Evolutionary conservation across 768 basidiomycete genomes (phyloP).

Genomic region (Kwoniella pini): DNA sequence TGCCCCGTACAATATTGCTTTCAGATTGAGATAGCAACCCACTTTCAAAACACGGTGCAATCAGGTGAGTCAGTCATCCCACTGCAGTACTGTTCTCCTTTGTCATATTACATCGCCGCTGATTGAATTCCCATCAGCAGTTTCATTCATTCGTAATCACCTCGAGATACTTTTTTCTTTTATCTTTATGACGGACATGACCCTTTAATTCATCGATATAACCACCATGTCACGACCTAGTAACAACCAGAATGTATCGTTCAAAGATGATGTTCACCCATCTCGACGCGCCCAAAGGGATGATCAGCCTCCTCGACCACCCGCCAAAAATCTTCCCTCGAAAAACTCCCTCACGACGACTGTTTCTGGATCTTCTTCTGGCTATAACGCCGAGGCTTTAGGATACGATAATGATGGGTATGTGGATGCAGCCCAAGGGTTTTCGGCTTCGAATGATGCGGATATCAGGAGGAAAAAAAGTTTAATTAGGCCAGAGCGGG

Average conservation of each 20-base stretch:
- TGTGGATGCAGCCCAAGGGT: slow-evolving; percentile 42
- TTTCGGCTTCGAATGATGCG: slow-evolving; percentile 39
- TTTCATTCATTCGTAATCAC: no score
- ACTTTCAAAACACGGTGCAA: no score
- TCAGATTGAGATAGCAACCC: no score
- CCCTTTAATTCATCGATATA: background rate
- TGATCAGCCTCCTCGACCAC: slow-evolving; percentile 41
- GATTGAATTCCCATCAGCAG: no score
- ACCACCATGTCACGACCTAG: slow-evolving; percentile 42
- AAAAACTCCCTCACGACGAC: slow-evolving; percentile 30
- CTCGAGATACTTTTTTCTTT: no score
- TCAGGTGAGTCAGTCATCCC: no score
- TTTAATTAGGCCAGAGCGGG: slow-evolving; percentile 86
- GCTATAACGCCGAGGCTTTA: slow-evolving; percentile 18
- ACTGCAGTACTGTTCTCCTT: no score
- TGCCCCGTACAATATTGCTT: no score
- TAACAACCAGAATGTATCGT: slow-evolving; percentile 41
- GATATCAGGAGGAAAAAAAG: slow-evolving; percentile 76
- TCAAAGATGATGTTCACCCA: slow-evolving; percentile 36
- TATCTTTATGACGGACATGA: background rate
- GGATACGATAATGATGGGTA: slow-evolving; percentile 38
- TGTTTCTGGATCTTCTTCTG: slow-evolving; percentile 23
- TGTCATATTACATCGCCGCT: background rate
- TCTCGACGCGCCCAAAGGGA: slow-evolving; percentile 36
- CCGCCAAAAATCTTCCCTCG: slow-evolving; percentile 35